phyloP scores from a whole-genome alignment of 768 basidiomycete species.

The Naganishia friedmannii region DNA sequence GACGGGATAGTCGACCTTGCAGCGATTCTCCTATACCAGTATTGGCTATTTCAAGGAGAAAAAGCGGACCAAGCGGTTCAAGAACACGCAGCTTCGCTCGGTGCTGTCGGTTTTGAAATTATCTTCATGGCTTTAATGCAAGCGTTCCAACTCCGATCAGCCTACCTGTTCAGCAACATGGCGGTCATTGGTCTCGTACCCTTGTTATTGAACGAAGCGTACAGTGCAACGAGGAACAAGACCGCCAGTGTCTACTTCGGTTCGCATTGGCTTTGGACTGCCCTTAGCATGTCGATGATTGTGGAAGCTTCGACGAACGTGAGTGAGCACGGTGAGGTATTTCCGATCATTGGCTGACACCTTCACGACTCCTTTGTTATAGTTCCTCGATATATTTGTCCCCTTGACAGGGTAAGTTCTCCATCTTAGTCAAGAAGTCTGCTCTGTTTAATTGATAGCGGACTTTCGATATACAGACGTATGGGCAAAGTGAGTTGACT shows the following conservation, averaged over 20 bases:
- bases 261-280: conserved; percentile 16
- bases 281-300: conserved; percentile 31
- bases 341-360: conserved; percentile 45
- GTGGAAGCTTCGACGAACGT: conserved; percentile 53
- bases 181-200: conserved; percentile 53
- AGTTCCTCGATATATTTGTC: conserved; percentile 80
- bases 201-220: conserved; percentile 35
- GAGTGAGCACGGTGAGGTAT: conserved; percentile 29
- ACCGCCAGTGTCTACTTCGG: conserved; percentile 51
- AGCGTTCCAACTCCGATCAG: conserved; percentile 66
- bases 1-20: conserved; percentile 27
- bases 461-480: conserved; percentile 49
- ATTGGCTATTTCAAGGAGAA: conserved; percentile 5
- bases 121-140: conserved; percentile 63
- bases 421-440: conserved; percentile 66
- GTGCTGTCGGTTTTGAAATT: conserved; percentile 62
- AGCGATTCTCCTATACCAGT: conserved; percentile 20
- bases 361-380: conserved; percentile 56
- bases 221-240: conserved; percentile 55
- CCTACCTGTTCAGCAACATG: conserved; percentile 67
- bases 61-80: not conserved
- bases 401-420: conserved; percentile 66
- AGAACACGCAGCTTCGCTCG: conserved; percentile 65
- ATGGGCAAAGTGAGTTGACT: conserved; percentile 59
- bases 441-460: conserved; percentile 79